These are phyloP conservation scores for Sclerotinia subarctica DNA, from an alignment of 2,329 filamentous ascomycete species.

Conservation along the genomic window DNA sequence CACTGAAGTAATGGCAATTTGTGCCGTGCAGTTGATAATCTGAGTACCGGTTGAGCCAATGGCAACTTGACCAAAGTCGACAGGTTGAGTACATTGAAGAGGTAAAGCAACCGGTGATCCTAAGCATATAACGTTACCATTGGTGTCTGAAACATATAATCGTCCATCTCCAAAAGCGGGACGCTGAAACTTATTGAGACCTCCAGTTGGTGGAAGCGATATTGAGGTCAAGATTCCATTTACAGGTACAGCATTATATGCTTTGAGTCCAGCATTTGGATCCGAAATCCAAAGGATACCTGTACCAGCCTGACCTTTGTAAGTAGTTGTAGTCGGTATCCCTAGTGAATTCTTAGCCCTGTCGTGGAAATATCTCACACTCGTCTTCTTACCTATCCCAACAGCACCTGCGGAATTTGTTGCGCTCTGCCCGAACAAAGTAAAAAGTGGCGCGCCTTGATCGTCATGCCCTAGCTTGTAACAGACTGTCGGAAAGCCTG, in stretches of 20 bases:
- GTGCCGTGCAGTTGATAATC: slow-evolving; percentile 35
- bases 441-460: not conserved
- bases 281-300: slow-evolving; percentile 42
- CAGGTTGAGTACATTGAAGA: slow-evolving; percentile 40
- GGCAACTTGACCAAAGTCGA: slow-evolving; percentile 37
- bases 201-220: slow-evolving; percentile 38
- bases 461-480: slow-evolving; percentile 1
- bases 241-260: slow-evolving; percentile 41
- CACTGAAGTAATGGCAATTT: slow-evolving; percentile 35
- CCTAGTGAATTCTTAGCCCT: slow-evolving; percentile 19
- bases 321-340: slow-evolving; percentile 38
- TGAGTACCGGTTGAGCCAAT: slow-evolving; percentile 38
- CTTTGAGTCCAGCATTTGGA: slow-evolving; percentile 39
- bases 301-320: slow-evolving; percentile 38
- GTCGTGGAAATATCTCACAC: slow-evolving; percentile 33
- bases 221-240: slow-evolving; percentile 39
- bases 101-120: slow-evolving; percentile 41
- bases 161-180: slow-evolving; percentile 41
- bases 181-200: slow-evolving; percentile 41
- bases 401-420: slow-evolving; percentile 1
- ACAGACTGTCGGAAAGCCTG: not conserved
- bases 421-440: not conserved
- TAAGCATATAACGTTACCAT: slow-evolving; percentile 32
- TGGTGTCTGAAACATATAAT: slow-evolving; percentile 36
- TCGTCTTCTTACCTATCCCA: not conserved